These are phyloP conservation scores for Leccinum rimulosum DNA, from an alignment of 768 basidiomycete genomes.

Conservation along the genomic window DNA sequence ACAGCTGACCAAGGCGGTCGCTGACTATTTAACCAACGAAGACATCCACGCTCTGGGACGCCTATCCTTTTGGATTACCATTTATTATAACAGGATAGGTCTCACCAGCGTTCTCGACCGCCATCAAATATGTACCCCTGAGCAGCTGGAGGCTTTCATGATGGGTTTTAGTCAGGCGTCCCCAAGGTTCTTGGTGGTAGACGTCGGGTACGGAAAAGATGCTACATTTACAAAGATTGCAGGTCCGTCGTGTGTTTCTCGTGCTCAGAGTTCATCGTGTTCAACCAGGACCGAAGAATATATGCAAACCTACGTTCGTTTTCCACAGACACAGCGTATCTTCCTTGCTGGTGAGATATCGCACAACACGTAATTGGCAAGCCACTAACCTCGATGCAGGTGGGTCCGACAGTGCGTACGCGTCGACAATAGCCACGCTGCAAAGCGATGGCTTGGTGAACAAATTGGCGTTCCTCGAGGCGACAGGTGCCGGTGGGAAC, in stretches of 20 bases:
- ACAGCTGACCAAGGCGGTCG: slow-evolving; percentile 64
- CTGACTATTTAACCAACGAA: slow-evolving; percentile 63
- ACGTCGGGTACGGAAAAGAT: slow-evolving; percentile 65
- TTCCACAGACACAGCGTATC: slow-evolving; percentile 71
- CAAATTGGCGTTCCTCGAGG: slow-evolving; percentile 63
- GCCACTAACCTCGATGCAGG: slow-evolving; percentile 37
- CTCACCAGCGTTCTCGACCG: slow-evolving; percentile 49
- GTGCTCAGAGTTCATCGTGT: background rate
- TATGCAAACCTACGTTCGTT: slow-evolving; percentile 64
- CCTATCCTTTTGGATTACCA: slow-evolving; percentile 71
- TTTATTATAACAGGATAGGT: slow-evolving; percentile 66
- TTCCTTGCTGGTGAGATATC: slow-evolving; percentile 62
- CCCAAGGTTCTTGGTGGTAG: slow-evolving; percentile 66
- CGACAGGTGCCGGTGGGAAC: slow-evolving; percentile 40
- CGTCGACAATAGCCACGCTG: slow-evolving; percentile 53
- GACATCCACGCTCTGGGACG: slow-evolving; percentile 59
- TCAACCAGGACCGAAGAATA: slow-evolving; percentile 47
- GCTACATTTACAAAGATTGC: slow-evolving; percentile 65
- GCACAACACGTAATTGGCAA: background rate
- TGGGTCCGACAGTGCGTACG: slow-evolving; percentile 53
- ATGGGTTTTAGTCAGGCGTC: slow-evolving; percentile 73
- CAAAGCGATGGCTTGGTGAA: slow-evolving; percentile 60
- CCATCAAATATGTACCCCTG: slow-evolving; percentile 55
- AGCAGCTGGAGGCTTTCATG: slow-evolving; percentile 70
- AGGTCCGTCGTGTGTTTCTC: slow-evolving; percentile 40